These are phyloP conservation scores for Zoysia pacifica DNA, from an alignment of 176 grass and related monocot species.

Conservation along the genomic window DNA sequence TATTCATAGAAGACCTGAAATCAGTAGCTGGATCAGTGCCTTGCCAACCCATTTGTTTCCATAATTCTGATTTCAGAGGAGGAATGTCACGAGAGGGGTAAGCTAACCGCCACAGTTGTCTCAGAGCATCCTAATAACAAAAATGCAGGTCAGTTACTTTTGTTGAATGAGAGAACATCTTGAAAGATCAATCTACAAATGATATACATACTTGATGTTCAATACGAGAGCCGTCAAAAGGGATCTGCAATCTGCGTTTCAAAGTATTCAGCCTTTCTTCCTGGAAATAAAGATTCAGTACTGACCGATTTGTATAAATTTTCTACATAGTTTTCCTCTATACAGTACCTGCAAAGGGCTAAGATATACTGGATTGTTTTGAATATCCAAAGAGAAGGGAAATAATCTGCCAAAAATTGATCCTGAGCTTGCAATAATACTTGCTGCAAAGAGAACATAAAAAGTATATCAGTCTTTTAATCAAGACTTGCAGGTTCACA, in stretches of 20 bases:
- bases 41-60: constrained; percentile 99
- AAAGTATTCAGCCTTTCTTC: constrained; percentile 80
- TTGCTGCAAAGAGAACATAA: constrained; percentile 58
- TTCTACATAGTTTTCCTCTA: constrained; percentile 1
- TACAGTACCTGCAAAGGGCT: constrained; percentile 80
- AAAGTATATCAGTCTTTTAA: neutral
- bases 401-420: constrained; percentile 77
- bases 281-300: constrained; percentile 57
- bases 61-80: constrained; percentile 88
- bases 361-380: constrained; percentile 47
- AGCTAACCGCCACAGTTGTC: constrained; percentile 84
- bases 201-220: constrained; percentile 76
- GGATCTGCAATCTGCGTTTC: constrained; percentile 72
- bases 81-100: constrained; percentile 70
- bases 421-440: constrained; percentile 61
- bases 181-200: neutral
- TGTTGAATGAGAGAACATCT: constrained; percentile 16
- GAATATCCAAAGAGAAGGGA: constrained; percentile 53
- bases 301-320: neutral
- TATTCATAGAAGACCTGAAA: constrained; percentile 65
- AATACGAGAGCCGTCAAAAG: constrained; percentile 75
- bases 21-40: constrained; percentile 91
- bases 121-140: constrained; percentile 73
- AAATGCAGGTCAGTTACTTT: constrained; percentile 20
- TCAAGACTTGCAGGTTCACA: constrained; percentile 2